Evolutionary conservation across 495 filamentous ascomycete genomes (phyloP).

Genomic region (Usnea hakonensis): DNA sequence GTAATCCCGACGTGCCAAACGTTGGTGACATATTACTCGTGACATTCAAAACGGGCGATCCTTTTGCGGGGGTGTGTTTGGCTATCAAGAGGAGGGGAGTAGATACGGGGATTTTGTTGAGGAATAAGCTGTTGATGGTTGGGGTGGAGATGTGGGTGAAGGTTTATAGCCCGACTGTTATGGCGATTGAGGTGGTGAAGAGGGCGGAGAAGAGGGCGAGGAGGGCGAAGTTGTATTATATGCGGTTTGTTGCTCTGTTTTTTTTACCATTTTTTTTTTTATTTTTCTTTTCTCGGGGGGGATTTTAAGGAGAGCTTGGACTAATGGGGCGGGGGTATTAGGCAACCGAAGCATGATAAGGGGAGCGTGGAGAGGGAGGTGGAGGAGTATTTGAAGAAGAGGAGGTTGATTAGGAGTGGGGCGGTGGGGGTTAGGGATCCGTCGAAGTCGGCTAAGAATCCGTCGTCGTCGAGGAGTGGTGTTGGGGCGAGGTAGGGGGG

Average conservation of each 20-base stretch:
- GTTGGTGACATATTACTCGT: conserved; percentile 88
- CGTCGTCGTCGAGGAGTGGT: conserved; percentile 11
- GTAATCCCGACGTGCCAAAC: conserved; percentile 64
- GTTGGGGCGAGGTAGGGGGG: conserved; percentile 2
- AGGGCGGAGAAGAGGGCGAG: conserved; percentile 72
- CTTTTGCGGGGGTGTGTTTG: conserved; percentile 80
- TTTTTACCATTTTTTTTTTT: neutral
- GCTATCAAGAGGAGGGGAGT: conserved; percentile 76
- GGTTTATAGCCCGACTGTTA: conserved; percentile 79
- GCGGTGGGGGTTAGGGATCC: conserved; percentile 17
- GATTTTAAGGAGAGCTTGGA: conserved; percentile 27
- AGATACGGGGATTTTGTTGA: conserved; percentile 76
- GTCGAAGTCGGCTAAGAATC: conserved; percentile 14
- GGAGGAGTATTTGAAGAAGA: conserved; percentile 56
- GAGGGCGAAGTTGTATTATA: conserved; percentile 82
- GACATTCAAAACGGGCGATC: conserved; percentile 72
- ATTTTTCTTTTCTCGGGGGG: neutral
- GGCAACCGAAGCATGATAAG: conserved; percentile 58
- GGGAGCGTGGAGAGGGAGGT: conserved; percentile 67
- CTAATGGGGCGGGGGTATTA: conserved; percentile 23
- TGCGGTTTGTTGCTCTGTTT: conserved; percentile 53
- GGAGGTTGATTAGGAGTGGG: conserved; percentile 23
- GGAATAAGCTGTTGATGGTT: conserved; percentile 71
- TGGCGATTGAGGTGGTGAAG: conserved; percentile 91
- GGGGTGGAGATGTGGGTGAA: conserved; percentile 99